Conservation (phyloP, 176 grass and related monocot genomes). For the Panicum miliaceum region DNA sequence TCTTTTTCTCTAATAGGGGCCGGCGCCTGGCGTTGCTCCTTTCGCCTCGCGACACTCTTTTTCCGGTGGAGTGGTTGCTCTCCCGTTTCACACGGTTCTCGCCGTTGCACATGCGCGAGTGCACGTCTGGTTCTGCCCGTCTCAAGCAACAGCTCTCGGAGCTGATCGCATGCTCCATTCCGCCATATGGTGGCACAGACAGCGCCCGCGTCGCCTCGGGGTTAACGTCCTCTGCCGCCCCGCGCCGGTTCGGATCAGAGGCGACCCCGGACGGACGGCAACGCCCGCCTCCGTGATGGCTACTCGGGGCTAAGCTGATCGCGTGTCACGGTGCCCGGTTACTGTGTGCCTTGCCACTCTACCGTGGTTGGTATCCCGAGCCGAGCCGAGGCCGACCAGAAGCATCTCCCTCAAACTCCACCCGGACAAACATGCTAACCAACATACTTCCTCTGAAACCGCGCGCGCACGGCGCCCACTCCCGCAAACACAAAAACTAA, state of each 20-base stretch:
- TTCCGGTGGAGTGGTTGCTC: background rate
- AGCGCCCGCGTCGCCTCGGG: background rate
- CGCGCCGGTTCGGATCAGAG: background rate
- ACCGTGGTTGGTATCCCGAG: background rate
- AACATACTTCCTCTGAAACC: background rate
- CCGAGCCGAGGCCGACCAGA: slow-evolving; percentile 41
- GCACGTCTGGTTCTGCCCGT: background rate
- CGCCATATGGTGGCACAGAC: background rate
- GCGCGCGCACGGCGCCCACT: slow-evolving; percentile 7
- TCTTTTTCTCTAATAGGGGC: background rate
- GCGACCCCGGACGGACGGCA: background rate
- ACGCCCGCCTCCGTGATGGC: slow-evolving; percentile 3
- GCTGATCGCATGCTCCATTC: background rate
- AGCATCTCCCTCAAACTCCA: slow-evolving; percentile 10
- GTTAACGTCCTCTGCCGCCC: background rate
- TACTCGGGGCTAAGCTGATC: background rate
- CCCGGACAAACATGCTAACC: slow-evolving; percentile 12
- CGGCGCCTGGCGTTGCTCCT: background rate
- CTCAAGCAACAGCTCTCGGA: background rate
- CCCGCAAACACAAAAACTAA: slow-evolving; percentile 36
- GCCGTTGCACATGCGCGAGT: background rate
- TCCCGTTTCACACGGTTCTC: background rate
- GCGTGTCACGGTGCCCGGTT: background rate
- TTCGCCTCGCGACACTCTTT: background rate
- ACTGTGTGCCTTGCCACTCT: background rate